Base-by-base conservation (phyloP, 2,329 filamentous ascomycete species). In the Epichloe hybrida region DNA sequence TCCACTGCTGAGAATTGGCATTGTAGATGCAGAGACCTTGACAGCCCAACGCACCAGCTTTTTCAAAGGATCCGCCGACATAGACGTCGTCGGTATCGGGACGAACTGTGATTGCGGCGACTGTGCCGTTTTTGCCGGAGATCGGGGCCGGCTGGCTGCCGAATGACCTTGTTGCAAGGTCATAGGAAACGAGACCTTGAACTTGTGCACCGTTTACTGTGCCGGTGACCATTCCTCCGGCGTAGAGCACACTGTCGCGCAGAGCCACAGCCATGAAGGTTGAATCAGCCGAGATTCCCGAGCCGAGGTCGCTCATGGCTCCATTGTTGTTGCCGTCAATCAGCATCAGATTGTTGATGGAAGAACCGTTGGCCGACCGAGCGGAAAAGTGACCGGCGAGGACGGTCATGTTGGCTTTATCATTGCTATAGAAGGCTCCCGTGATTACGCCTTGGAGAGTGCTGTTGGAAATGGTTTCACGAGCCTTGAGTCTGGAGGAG, bases 361-460 rank as follows among this genome's bases (percentile, higher is more conserved):
- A 74, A 3, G 83, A 81, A 21, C 83, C 86, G 57, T 90, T 79
- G 7, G 76, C 76, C 13, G 78, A 79, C 34, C 73, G 79, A 1
- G 87, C 83, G 7, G 79, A 78, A 64, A 98, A 98, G 59, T 89
- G 88, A 1, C 93, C 93, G 46, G 83, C 93, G 31, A 97, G 74
- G 39, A 97, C 79, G 0, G 93, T 97, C 51, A 94, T 75, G 65
- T 96, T 96, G 55, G 80, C 77, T 52, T 72, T 73, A 55, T 80
- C 79, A 15, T 76, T 73, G 39, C 76, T 78, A 64, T 95, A 88
- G 62, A 94, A 95, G 2, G 82, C 69, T 34, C 88, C 93, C 7
- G 86, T 80, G 21, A 84, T 74, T n/a, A 95, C 82, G 34, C 88
- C 88, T 3, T 76, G 75, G 8, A 77, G 67, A n/a, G 67, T 66